These are phyloP conservation scores for Inga leiocalycina DNA, from an alignment of 306 rosid species.

Conservation along the genomic window DNA sequence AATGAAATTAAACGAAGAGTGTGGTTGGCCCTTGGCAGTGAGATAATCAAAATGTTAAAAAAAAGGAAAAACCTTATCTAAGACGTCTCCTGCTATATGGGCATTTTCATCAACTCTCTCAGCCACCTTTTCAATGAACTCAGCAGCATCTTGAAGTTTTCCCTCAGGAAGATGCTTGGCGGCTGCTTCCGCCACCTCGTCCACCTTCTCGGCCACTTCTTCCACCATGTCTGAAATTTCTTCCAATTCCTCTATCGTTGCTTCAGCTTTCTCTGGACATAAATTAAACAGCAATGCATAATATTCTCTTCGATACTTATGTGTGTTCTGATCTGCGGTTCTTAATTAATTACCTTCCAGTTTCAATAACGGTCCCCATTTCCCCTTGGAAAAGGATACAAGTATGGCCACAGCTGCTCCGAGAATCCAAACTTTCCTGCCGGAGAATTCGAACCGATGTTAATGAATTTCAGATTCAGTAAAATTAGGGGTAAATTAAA, in stretches of 20 bases:
- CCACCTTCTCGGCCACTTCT: conserved; percentile 60
- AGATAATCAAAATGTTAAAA: background rate
- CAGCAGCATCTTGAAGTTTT: conserved; percentile 36
- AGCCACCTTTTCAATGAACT: conserved; percentile 42
- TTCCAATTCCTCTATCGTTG: conserved; percentile 47
- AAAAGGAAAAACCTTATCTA: conserved; percentile 38
- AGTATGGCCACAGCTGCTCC: conserved; percentile 50
- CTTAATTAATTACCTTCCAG: conserved; percentile 39
- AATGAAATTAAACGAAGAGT: background rate
- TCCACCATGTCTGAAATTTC: conserved; percentile 46
- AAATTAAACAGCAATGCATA: background rate
- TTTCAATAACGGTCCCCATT: conserved; percentile 59
- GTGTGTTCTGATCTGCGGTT: background rate
- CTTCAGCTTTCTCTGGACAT: conserved; percentile 46
- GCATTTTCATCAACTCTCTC: conserved; percentile 30
- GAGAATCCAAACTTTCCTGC: conserved; percentile 64
- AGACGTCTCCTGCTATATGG: conserved; percentile 25
- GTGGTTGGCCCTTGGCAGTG: background rate
- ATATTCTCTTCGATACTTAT: background rate
- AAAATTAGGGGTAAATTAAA: background rate
- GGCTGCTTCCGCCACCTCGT: conserved; percentile 46
- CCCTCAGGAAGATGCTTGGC: conserved; percentile 50
- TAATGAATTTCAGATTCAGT: background rate
- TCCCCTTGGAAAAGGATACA: conserved; percentile 51
- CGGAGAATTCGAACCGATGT: background rate